These are phyloP conservation scores for Salix exigua DNA, from an alignment of 345 rosid genomes.

Conservation along the genomic window DNA sequence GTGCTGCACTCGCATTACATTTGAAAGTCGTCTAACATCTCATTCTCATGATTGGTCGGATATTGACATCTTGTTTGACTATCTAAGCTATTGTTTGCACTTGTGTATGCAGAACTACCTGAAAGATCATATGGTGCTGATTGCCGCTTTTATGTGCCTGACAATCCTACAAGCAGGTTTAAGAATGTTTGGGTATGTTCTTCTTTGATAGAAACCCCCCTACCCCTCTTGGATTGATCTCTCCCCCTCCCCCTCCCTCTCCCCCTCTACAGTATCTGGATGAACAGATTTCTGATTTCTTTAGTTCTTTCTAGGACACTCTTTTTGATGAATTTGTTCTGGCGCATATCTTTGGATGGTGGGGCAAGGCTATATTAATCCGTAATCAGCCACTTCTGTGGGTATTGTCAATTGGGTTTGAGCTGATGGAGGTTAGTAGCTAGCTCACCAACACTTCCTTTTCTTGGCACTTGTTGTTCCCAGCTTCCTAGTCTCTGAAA, in stretches of 20 bases:
- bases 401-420: constrained; percentile 97
- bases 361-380: constrained; percentile 97
- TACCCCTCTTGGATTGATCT: not conserved
- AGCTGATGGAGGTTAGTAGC: constrained; percentile 82
- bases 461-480: not conserved
- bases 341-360: constrained; percentile 99
- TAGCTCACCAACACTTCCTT: not conserved
- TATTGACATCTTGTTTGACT: constrained; percentile 3
- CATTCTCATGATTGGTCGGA: not conserved
- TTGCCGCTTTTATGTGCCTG: constrained; percentile 84
- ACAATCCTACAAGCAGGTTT: constrained; percentile 91
- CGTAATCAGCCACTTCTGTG: constrained; percentile 96
- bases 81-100: not conserved
- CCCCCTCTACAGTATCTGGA: not conserved
- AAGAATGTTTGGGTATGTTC: constrained; percentile 97
- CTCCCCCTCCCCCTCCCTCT: not conserved
- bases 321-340: constrained; percentile 91
- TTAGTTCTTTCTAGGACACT: constrained; percentile 54
- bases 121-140: constrained; percentile 97
- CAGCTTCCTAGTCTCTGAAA: not conserved
- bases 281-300: constrained; percentile 12
- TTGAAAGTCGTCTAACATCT: not conserved
- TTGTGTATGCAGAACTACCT: constrained; percentile 73
- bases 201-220: constrained; percentile 51
- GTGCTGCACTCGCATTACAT: not conserved